A percentile compares a stretch with the other conserved stretches of the same genome.
Conservation (phyloP, 2,329 filamentous ascomycete genomes). For the Apiospora pterosperma region DNA sequence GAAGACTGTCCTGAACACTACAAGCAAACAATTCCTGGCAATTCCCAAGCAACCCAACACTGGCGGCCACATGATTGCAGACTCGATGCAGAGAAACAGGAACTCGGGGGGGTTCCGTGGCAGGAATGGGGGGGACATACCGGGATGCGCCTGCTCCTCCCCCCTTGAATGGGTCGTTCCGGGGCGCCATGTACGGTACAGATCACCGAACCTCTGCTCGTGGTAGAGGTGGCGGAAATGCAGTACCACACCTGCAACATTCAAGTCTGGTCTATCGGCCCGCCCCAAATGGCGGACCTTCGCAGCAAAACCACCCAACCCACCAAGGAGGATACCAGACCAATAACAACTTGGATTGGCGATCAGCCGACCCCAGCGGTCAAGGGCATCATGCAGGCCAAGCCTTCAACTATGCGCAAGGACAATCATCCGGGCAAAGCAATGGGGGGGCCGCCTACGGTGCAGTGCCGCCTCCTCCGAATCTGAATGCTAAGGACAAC, state of each 20-base stretch:
- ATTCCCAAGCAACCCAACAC: constrained; percentile 44
- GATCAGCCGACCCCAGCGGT: constrained; percentile 23
- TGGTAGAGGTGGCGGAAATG: constrained; percentile 19
- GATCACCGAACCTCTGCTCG: not conserved
- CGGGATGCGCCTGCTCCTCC: constrained; percentile 53
- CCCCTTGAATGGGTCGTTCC: constrained; percentile 55
- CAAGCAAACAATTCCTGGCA: constrained; percentile 75
- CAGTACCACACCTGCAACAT: constrained; percentile 43
- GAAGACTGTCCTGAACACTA: constrained; percentile 85
- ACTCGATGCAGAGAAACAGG: constrained; percentile 45
- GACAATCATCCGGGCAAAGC: constrained; percentile 37
- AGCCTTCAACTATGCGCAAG: constrained; percentile 10
- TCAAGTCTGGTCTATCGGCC: constrained; percentile 52
- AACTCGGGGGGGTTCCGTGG: constrained; percentile 25
- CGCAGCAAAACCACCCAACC: constrained; percentile 7
- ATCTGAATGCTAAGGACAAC: constrained; percentile 39
- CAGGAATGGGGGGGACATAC: constrained; percentile 60
- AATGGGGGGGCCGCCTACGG: constrained; percentile 38
- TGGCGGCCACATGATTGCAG: constrained; percentile 24
- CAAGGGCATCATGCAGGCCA: constrained; percentile 12
- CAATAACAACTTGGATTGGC: constrained; percentile 22
- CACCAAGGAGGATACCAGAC: constrained; percentile 20
- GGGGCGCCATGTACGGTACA: constrained; percentile 50
- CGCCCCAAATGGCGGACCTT: constrained; percentile 17
- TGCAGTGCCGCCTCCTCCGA: constrained; percentile 59